Evolutionary conservation across 371 early-diverging fungal species (phyloP), one percentile per base, ranked within the genome.

Genomic region (Rhizomucor miehei): DNA sequence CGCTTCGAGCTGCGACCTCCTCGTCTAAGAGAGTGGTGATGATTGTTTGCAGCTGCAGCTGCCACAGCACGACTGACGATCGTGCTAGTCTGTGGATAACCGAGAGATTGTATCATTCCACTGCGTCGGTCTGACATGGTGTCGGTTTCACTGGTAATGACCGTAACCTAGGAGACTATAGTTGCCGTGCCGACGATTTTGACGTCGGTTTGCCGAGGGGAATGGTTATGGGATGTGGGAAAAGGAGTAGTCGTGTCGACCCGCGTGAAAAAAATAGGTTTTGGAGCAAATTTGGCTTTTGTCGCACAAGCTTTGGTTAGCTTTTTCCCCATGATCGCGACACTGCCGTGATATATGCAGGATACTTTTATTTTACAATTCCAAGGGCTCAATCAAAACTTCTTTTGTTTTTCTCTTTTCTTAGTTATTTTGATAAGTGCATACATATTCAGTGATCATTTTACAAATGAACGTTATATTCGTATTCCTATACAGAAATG

Each of bases 1-100:
- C 91, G 75, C 51, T 88, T 80, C 13, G 71, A 73, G n/a, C 56
- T 57, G 54, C 70, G 50, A 13, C 71, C 68, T 43, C 62, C 51
- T 9, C 52, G 63, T 43, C 74, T 56, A 39, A 50, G 66, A 4
- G 74, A 74, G 36, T 72, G 69, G 43, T 72, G 69, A 36, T 68
- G 74, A 35, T 63, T 74, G 39, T 74, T 74, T 4, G 74, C 74
- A 56, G 74, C 70, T 17, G 74, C 77, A 11, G 77, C 77, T 36
- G 76, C 70, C n/a, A 70, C 73, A 1, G 73, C 73, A 44, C 73
- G 52, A 46, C 70, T 66, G 14, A 71, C 73, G 47, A 75, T 66
- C 34, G 66, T 60, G 37, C 59, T 66, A 17, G 62, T 62, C 21
- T 69, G 67, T 13, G 66, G 66, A 48, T 69, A 73, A 36, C 65